Base-by-base conservation (phyloP, 352 stramenopile genomes). In the Globisporangium canariense region DNA sequence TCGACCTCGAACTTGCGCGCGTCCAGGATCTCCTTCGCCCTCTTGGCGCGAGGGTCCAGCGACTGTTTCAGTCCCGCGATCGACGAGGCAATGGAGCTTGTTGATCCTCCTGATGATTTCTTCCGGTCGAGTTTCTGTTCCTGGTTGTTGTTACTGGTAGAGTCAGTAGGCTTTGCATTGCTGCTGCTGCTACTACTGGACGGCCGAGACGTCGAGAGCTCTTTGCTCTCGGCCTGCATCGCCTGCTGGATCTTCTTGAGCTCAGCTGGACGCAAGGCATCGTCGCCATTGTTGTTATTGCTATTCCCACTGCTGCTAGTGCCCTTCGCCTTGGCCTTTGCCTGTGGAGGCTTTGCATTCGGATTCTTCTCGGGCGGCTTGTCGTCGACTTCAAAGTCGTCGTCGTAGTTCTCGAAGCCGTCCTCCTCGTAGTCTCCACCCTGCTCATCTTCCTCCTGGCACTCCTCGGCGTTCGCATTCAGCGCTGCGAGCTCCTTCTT, bases 51-150 rank as follows among this genome's bases (percentile, higher is more conserved):
- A 43, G 83, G 83, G 61, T 92, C 79, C 5, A 92, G 66, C 14
- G 81, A 76, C 58, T 90, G 81, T 57, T 90, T 92, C 14, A 92
- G 71, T 4, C 78, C 81, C 25, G 79, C 83, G 61, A 92, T 89
- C n/a, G 83, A 90, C 7, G 79, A 85, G 1, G 80, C 64, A 36
- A 86, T 85, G 1, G 76, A 75, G 25, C 63, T 74, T 38, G 60
- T 58, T n/a, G 18, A 9, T 64, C 32, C 51, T 30, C 25, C 25
- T 28, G 25, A 28, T 28, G 57, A 63, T 34, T 53, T 66, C 52
- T 52, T 55, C 50, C 46, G 54, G 34, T 56, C 46, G 16, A 60
- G 38, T 52, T 71, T 22, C 50, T 71, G 28, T 45, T 51, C 11
- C 60, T 64, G 49, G 38, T 68, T 28, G 46, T 50, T 20, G 25